Conservation (phyloP, 2,329 filamentous ascomycete species). For the Hirsutella thompsonii region DNA sequence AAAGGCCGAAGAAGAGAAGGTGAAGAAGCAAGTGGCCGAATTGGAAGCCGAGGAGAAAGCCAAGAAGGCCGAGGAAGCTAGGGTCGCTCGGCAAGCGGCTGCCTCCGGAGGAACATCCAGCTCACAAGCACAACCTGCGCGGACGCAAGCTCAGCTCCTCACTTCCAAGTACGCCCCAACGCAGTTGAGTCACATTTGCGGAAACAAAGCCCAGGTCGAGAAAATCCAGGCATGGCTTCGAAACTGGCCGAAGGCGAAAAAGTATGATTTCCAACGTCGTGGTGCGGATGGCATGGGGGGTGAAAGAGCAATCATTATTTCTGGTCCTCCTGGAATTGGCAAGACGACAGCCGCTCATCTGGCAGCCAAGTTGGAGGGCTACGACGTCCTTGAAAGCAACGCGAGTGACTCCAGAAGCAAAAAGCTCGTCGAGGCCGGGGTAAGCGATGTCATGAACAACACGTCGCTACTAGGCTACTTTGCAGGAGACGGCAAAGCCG, state of each 20-base stretch:
- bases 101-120: slow-evolving; percentile 12
- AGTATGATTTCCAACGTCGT: slow-evolving; percentile 67
- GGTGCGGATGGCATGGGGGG: slow-evolving; percentile 76
- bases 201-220: slow-evolving; percentile 84
- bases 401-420: slow-evolving; percentile 94
- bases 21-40: slow-evolving; percentile 66
- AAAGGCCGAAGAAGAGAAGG: slow-evolving; percentile 70
- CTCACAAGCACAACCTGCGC: slow-evolving; percentile 24
- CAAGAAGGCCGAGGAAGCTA: slow-evolving; percentile 38
- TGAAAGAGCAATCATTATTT: slow-evolving; percentile 84
- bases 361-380: slow-evolving; percentile 83
- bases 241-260: slow-evolving; percentile 67
- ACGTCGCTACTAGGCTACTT: slow-evolving; percentile 89
- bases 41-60: slow-evolving; percentile 72
- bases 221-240: slow-evolving; percentile 81
- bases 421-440: slow-evolving; percentile 77
- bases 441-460: slow-evolving; percentile 87
- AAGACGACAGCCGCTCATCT: slow-evolving; percentile 96
- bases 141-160: slow-evolving; percentile 59
- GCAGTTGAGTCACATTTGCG: slow-evolving; percentile 76
- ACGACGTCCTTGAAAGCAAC: slow-evolving; percentile 88
- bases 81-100: slow-evolving; percentile 31
- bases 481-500: slow-evolving; percentile 65
- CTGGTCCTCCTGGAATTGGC: slow-evolving; percentile 89
- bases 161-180: slow-evolving; percentile 92